Conservation (phyloP, 139 green algal species). For the Coelastrella sp. region DNA sequence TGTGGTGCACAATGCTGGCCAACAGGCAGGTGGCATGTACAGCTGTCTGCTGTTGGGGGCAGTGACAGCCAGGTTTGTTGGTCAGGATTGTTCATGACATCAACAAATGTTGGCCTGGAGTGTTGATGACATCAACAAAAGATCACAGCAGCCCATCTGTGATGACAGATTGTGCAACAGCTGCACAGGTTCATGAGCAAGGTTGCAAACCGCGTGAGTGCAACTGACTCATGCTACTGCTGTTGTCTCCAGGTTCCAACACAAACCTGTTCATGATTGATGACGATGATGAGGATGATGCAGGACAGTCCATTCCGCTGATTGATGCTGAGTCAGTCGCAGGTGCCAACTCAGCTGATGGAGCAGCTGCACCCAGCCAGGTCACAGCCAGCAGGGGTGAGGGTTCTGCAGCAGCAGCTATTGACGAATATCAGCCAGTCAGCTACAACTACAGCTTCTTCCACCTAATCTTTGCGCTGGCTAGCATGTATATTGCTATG, state of each 20-base stretch:
- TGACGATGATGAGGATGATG: constrained; percentile 49
- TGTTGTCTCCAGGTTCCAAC: constrained; percentile 78
- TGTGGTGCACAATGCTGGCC: too few species aligned
- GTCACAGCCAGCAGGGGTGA: constrained; percentile 21
- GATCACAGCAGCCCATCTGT: too few species aligned
- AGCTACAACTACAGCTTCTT: constrained; percentile 96
- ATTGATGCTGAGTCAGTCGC: constrained; percentile 37
- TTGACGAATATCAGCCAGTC: constrained; percentile 77
- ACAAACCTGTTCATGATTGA: constrained; percentile 77
- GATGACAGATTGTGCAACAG: too few species aligned
- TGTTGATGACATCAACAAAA: too few species aligned
- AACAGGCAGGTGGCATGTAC: too few species aligned
- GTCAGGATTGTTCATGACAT: too few species aligned
- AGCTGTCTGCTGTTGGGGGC: too few species aligned
- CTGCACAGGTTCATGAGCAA: neutral
- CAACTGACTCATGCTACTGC: too few species aligned
- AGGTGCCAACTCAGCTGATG: neutral
- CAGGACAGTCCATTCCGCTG: neutral
- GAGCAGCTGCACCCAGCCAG: neutral
- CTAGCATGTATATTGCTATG: constrained; percentile 97
- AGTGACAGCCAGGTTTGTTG: too few species aligned
- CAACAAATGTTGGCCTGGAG: too few species aligned
- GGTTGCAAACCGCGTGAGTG: too few species aligned
- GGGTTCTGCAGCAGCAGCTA: constrained; percentile 43
- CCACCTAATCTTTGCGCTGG: constrained; percentile 97